Base-by-base conservation (phyloP, 257 asterid genomes). In the Capsicum pubescens region DNA sequence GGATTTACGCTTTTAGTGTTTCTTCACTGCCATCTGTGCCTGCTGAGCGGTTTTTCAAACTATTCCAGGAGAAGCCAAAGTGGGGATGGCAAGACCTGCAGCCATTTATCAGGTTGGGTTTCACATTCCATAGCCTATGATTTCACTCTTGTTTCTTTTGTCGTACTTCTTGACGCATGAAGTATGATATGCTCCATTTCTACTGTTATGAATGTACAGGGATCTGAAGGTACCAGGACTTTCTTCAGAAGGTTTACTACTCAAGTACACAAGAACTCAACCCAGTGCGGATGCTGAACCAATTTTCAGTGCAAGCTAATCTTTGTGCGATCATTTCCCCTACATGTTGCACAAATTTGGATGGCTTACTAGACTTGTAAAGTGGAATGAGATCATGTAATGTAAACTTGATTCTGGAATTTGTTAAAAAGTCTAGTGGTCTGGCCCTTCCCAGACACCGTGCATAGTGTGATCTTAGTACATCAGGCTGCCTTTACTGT, bases 31-130 rank as follows among this genome's bases (percentile, higher is more conserved):
- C 99, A 1, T 94, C 93, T 9, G 78, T 91, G 57, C 99, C 98
- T 9, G 90, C 89, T 9, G 97, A 97, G 83, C 92, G 98, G 2
- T 95, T 95, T 82, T 85, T 87, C 0, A 54, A 84, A 8, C 91
- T 95, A 50, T 95, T 95, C 85, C 86, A 44, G 70, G 94, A 93
- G 89, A 88, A 93, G 88, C 85, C 90, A 16, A 95, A 88, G 87
- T 95, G 99, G 99, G 97, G 93, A 82, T 91, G 97, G 97, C 94
- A 92, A 84, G 99, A 93, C 90, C 90, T 97, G 26, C 91, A 90
- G 84, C 97, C 98, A 87, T 97, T 88, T 86, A 85, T 97, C 83
- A 91, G 97, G 99, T 94, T 46, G 85, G 85, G 56, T 88, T 39
- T 60, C 76, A 59, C 59, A 17, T 59, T 26, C 72, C 60, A 14